Conservation (phyloP, 2,329 filamentous ascomycete genomes). For the Aspergillus viridinutans region DNA sequence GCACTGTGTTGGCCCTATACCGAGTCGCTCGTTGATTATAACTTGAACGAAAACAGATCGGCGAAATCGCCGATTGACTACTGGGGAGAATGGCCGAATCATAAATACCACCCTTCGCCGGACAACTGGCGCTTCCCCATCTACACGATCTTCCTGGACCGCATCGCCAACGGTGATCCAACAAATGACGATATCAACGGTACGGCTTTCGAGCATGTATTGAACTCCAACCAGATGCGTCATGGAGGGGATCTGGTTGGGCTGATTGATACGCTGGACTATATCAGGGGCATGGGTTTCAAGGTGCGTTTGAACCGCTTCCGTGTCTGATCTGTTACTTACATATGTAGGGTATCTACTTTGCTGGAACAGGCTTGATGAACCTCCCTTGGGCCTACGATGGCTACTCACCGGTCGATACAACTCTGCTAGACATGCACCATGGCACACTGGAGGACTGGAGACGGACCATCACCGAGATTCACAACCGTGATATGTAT, state of each 20-base stretch:
- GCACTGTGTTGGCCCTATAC: constrained; percentile 43
- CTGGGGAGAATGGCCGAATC: constrained; percentile 51
- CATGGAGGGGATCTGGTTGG: constrained; percentile 58
- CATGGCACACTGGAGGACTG: constrained; percentile 57
- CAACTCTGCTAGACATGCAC: constrained; percentile 59
- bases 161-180: constrained; percentile 61
- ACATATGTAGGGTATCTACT: constrained; percentile 49
- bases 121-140: constrained; percentile 61
- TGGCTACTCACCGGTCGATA: constrained; percentile 56
- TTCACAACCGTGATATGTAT: constrained; percentile 60
- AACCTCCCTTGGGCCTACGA: constrained; percentile 62
- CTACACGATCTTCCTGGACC: constrained; percentile 60
- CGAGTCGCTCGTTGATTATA: constrained; percentile 48
- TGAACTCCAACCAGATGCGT: constrained; percentile 56
- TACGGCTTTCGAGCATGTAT: constrained; percentile 57
- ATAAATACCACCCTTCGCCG: constrained; percentile 53
- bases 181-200: constrained; percentile 59
- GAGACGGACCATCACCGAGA: constrained; percentile 53
- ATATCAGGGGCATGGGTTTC: constrained; percentile 60
- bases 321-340: not conserved
- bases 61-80: constrained; percentile 55
- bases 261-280: constrained; percentile 57
- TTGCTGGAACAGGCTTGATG: constrained; percentile 58
- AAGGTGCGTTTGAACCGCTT: constrained; percentile 38
- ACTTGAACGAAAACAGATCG: constrained; percentile 56